phyloP scores from a whole-genome alignment of 1,284 basidiomycete genomes.

The Cryptococcus sp. region DNA sequence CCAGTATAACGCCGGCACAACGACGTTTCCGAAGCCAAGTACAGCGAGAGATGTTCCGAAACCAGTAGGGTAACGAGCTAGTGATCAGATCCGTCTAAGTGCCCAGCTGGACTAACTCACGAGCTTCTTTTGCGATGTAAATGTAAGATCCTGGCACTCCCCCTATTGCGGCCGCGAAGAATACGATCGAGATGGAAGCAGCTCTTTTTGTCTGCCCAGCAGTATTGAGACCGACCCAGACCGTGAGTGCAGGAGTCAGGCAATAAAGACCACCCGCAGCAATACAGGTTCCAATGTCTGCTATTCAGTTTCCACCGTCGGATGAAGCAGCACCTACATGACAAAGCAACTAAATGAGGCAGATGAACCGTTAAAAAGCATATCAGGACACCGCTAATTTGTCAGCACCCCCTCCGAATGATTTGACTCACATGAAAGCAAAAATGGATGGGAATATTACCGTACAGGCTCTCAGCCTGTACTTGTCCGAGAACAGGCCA shows the following conservation, averaged over 20 bases:
- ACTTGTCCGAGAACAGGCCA: constrained; percentile 14
- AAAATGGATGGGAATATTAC: constrained; percentile 7
- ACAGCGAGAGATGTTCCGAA: constrained; percentile 28
- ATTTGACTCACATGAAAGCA: constrained; percentile 8
- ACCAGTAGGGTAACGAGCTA: constrained; percentile 20
- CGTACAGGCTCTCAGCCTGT: constrained; percentile 4
- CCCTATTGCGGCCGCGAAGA: constrained; percentile 24
- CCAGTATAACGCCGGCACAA: constrained; percentile 17
- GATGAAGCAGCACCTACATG: constrained; percentile 12
- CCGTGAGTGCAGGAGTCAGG: constrained; percentile 23
- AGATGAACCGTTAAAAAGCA: not conserved
- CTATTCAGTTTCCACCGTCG: not conserved
- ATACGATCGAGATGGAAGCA: constrained; percentile 22
- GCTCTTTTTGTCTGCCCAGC: constrained; percentile 32
- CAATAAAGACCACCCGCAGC: constrained; percentile 28
- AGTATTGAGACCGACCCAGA: constrained; percentile 27
- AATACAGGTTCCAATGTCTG: constrained; percentile 26
- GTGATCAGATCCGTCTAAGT: not conserved
- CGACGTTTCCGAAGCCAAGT: constrained; percentile 17
- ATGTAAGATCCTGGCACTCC: constrained; percentile 29
- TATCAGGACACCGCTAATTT: not conserved
- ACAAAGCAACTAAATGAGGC: constrained; percentile 13
- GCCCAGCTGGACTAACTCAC: constrained; percentile 9
- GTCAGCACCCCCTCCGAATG: not conserved
- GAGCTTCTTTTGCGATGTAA: constrained; percentile 26